Conservation (phyloP, 371 early-diverging fungal species). For the Mortierella sp. region DNA sequence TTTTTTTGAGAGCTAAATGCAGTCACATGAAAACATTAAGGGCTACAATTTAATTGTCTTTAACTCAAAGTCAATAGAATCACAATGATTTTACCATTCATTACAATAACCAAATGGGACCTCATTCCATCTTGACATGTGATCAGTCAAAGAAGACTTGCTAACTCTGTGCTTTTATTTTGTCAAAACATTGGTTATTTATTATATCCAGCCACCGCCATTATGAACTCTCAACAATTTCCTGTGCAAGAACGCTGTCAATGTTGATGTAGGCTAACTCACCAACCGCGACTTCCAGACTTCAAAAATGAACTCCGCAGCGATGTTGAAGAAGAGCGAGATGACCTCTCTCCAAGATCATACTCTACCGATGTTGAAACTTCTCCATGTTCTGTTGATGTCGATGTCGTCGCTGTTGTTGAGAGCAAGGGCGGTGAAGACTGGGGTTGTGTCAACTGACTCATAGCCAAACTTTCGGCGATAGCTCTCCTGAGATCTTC, state of each 20-base stretch:
- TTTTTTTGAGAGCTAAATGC: constrained; percentile 15
- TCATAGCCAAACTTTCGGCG: constrained; percentile 42
- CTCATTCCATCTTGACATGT: no score
- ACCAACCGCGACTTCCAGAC: not conserved
- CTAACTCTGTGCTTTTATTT: no score
- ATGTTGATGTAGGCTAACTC: not conserved
- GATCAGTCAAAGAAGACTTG: no score
- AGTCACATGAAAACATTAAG: not conserved
- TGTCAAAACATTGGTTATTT: no score
- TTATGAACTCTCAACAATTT: no score
- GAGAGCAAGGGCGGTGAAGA: constrained; percentile 4
- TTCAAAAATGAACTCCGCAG: not conserved
- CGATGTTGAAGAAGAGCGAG: not conserved
- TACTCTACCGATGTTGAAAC: not conserved
- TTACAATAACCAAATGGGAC: no score
- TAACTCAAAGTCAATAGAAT: no score
- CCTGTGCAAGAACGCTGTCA: no score
- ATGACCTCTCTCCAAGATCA: not conserved
- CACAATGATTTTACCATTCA: no score
- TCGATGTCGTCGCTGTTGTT: not conserved
- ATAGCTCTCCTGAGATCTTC: constrained; percentile 40
- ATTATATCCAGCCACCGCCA: no score
- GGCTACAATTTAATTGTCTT: not conserved
- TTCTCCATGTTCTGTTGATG: constrained; percentile 4
- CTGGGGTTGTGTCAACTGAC: constrained; percentile 18